A percentile compares a stretch with the other conserved stretches of the same genome.
phyloP scores from a whole-genome alignment of 2,329 filamentous ascomycete genomes.

The Cordyceps tenuipes region DNA sequence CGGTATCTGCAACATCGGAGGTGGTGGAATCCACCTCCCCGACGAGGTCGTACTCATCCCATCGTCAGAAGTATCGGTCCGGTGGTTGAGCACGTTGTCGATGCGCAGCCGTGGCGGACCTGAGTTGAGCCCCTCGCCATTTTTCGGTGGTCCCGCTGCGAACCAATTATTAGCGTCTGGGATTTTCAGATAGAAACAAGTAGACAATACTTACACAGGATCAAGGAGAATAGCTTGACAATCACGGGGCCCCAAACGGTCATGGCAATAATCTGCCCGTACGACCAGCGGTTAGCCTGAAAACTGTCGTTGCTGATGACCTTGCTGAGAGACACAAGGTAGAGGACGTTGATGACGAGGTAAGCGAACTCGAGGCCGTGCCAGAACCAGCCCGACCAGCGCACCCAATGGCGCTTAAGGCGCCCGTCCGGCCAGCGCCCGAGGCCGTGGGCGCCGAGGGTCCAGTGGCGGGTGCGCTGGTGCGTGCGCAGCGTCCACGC shows the following conservation, averaged over 20 bases:
- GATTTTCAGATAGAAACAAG: neutral
- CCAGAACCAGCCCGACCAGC: slow-evolving; percentile 26
- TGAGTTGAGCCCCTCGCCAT: slow-evolving; percentile 27
- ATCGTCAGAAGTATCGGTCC: slow-evolving; percentile 15
- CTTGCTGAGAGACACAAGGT: slow-evolving; percentile 28
- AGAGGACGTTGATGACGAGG: slow-evolving; percentile 30
- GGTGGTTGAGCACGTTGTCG: slow-evolving; percentile 30
- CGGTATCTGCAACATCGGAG: neutral
- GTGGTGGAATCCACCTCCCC: neutral
- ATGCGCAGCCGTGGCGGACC: slow-evolving; percentile 30
- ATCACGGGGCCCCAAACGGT: slow-evolving; percentile 33
- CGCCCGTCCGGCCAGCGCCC: slow-evolving; percentile 25
- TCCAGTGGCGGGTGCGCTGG: slow-evolving; percentile 22
- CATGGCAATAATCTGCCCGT: slow-evolving; percentile 32
- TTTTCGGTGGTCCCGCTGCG: slow-evolving; percentile 29
- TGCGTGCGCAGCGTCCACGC: slow-evolving; percentile 30
- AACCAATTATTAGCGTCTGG: neutral
- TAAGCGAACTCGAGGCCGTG: slow-evolving; percentile 27
- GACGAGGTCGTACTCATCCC: slow-evolving; percentile 9
- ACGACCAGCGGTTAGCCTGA: slow-evolving; percentile 26
- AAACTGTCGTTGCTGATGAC: slow-evolving; percentile 30
- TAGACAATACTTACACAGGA: slow-evolving; percentile 23
- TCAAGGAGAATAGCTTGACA: slow-evolving; percentile 30
- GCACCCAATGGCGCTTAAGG: slow-evolving; percentile 21
- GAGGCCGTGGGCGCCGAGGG: slow-evolving; percentile 23